Conservation (phyloP, 116 monocot species). For the Thalassia testudinum region DNA sequence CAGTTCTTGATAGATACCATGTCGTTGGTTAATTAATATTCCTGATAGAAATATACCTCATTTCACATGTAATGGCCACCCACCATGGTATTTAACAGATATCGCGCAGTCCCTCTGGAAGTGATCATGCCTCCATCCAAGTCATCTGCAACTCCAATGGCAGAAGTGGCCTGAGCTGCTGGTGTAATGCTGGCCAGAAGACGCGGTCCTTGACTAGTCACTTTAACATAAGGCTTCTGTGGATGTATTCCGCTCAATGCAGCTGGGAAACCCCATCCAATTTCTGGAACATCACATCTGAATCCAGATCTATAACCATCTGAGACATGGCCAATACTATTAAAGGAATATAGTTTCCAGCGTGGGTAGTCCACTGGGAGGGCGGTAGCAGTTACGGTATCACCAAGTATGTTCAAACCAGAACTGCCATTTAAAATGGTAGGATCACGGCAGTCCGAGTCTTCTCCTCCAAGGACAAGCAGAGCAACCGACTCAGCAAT, state of each 20-base stretch:
- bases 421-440: slow-evolving; percentile 14
- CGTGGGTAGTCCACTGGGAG: slow-evolving; percentile 24
- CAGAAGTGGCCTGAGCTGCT: slow-evolving; percentile 66
- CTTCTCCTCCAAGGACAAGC: slow-evolving; percentile 84
- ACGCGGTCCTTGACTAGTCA: slow-evolving; percentile 13
- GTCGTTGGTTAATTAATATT: slow-evolving; percentile 3
- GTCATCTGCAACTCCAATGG: slow-evolving; percentile 61
- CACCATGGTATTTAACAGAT: slow-evolving; percentile 5
- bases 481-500: slow-evolving; percentile 87
- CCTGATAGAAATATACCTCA: slow-evolving; percentile 7
- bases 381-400: slow-evolving; percentile 15
- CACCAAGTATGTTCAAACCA: slow-evolving; percentile 9
- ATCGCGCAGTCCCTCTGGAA: background rate
- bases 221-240: slow-evolving; percentile 19
- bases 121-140: slow-evolving; percentile 9
- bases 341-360: slow-evolving; percentile 17
- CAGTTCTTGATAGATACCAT: no score
- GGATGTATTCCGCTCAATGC: slow-evolving; percentile 9
- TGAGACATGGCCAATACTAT: slow-evolving; percentile 11
- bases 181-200: slow-evolving; percentile 24
- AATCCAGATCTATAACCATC: slow-evolving; percentile 14
- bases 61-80: background rate
- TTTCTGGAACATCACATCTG: slow-evolving; percentile 20
- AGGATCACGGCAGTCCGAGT: slow-evolving; percentile 33
- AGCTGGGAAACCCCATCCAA: slow-evolving; percentile 15